These are phyloP conservation scores for Rhodocollybia butyracea DNA, from an alignment of 768 basidiomycete species.

Conservation along the genomic window DNA sequence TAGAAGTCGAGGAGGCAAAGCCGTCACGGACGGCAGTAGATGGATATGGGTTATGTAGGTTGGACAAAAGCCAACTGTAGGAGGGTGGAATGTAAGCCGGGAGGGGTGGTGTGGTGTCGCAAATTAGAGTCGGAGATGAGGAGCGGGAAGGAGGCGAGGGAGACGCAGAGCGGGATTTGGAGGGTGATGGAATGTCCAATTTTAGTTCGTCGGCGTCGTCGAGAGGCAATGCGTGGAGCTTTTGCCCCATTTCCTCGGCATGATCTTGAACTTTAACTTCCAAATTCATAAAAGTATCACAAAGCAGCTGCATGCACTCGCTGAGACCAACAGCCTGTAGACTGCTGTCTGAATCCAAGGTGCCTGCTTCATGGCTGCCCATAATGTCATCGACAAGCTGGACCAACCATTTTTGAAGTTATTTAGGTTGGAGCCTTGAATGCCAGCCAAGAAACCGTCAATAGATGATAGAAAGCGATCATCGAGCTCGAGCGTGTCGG, in stretches of 20 bases:
- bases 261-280: background rate
- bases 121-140: slow-evolving; percentile 26
- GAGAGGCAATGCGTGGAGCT: background rate
- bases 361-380: background rate
- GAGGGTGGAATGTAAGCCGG: background rate
- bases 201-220: background rate
- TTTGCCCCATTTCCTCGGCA: background rate
- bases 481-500: background rate
- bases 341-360: background rate
- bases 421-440: background rate
- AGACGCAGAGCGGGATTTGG: background rate
- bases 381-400: background rate
- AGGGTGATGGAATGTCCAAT: background rate
- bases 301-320: background rate
- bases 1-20: slow-evolving; percentile 11
- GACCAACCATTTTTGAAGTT: background rate
- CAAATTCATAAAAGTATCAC: background rate
- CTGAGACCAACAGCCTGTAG: background rate
- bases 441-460: background rate
- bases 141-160: background rate
- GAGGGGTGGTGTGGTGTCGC: slow-evolving; percentile 13
- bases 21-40: slow-evolving; percentile 12
- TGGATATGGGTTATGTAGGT: slow-evolving; percentile 32
- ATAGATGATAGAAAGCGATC: background rate
- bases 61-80: background rate